Evolutionary conservation across 495 filamentous ascomycete species (phyloP), one percentile per base, ranked within the genome.

Genomic region (Xylaria scruposa): DNA sequence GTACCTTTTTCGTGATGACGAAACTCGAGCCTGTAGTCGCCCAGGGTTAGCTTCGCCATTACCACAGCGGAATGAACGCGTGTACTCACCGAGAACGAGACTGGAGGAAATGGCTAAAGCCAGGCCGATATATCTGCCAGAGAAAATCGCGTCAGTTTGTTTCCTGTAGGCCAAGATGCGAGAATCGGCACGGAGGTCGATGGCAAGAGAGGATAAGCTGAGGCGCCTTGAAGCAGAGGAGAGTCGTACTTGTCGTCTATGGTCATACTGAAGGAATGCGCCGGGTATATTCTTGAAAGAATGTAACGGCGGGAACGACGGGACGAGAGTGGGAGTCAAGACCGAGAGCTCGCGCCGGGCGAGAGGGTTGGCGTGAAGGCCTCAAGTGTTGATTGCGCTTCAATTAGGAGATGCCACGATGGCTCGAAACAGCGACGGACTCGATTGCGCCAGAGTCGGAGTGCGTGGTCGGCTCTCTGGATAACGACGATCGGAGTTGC

Each of bases 1-100:
- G 67, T 81, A 95, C 93, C 88, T 94, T 95, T 81, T 97, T 97
- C 47, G 94, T 97, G 75, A 97, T 94, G 71, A 97, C 93, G 79
- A 97, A 97, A 86, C 94, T 97, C 38, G 93, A 92, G 73, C 93
- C 93, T 94, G 79, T 63, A 51, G 63, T 31, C 53, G 68, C 61
- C 68, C 33, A 68, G 72, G 47, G 80, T 81, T 75, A 83, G 79
- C 64, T 38, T 66, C 21, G 59, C 4, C 8, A 4, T 60, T 47
- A 33, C 47, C 38, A 31, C 65, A 46, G 38, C 31, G 24, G 49
- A 47, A 63, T 31, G 29, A 3, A 51, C 47, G 36, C 46, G 73
- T 71, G 70, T 65, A 81, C 91, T 74, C 91, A 91, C 95, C 95
- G 81, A 98, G 98, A 70, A 94, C 95, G 86, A 98, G 88, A 78